Evolutionary conservation across 2,329 filamentous ascomycete species (phyloP).

Genomic region (Clonostachys byssicola): DNA sequence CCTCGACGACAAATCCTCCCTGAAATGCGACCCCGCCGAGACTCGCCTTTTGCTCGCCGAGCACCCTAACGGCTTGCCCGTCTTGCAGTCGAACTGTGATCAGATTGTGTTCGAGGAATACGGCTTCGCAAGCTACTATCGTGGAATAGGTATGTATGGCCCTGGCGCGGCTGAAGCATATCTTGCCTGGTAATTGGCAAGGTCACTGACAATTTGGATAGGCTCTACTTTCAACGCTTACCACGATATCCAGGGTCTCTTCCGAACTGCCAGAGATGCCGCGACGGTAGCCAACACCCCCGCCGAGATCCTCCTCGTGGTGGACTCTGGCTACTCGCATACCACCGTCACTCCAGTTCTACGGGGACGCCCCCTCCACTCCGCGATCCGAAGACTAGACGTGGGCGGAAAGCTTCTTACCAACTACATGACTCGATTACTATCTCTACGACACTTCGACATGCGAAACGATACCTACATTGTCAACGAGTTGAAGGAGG

Average conservation of each 20-base stretch:
- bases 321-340: slow-evolving; percentile 91
- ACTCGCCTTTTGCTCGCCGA: slow-evolving; percentile 85
- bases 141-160: slow-evolving; percentile 63
- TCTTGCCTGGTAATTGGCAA: neutral
- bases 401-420: slow-evolving; percentile 91
- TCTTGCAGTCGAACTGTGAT: slow-evolving; percentile 84
- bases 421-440: slow-evolving; percentile 84
- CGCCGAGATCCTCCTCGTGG: slow-evolving; percentile 77
- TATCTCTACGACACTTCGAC: slow-evolving; percentile 90
- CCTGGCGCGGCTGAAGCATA: neutral
- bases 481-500: slow-evolving; percentile 94
- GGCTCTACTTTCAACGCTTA: slow-evolving; percentile 77
- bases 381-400: slow-evolving; percentile 79
- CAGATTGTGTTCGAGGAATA: slow-evolving; percentile 98
- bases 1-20: slow-evolving; percentile 63
- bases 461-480: slow-evolving; percentile 92
- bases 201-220: slow-evolving; percentile 18
- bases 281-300: slow-evolving; percentile 41
- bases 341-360: slow-evolving; percentile 88
- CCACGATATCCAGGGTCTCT: slow-evolving; percentile 68
- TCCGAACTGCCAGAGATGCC: slow-evolving; percentile 52
- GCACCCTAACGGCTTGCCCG: slow-evolving; percentile 76
- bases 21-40: slow-evolving; percentile 70
- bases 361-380: slow-evolving; percentile 73
- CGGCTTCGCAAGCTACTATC: slow-evolving; percentile 82